A percentile compares a stretch with the other conserved stretches of the same genome.
phyloP scores from a whole-genome alignment of 164 flowering plant species.

The Magnolia officinalis region DNA sequence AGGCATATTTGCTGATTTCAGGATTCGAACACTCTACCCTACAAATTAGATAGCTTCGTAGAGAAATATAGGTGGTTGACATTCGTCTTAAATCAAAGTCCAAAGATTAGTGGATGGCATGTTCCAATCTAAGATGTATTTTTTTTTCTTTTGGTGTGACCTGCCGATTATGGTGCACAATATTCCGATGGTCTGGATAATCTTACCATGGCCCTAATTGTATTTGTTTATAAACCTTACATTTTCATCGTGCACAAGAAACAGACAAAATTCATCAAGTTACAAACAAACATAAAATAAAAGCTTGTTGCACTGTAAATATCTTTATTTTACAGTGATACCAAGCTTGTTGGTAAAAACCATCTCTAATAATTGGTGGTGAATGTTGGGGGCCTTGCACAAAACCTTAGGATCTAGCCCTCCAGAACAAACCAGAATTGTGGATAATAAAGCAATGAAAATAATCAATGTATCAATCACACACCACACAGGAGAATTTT shows the following conservation, averaged over 20 bases:
- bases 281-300: slow-evolving; percentile 4
- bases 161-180: background rate
- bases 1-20: no score
- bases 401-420: no score
- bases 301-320: background rate
- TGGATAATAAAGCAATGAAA: no score
- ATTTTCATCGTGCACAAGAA: slow-evolving; percentile 44
- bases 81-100: no score
- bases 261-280: background rate
- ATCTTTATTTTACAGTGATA: background rate
- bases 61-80: no score
- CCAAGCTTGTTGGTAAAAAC: background rate
- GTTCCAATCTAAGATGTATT: background rate
- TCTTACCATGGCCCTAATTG: slow-evolving; percentile 34
- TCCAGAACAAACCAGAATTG: no score
- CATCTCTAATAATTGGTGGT: background rate
- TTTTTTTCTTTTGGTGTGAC: background rate
- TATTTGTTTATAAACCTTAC: slow-evolving; percentile 35
- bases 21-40: no score
- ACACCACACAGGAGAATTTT: no score
- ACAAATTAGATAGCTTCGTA: no score
- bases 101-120: no score
- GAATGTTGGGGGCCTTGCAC: no score
- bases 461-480: no score
- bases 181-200: background rate